A percentile compares a stretch with the other conserved stretches of the same genome.
Conservation (phyloP, 805 yeast genomes). For the Saturnispora serradocipensis region DNA sequence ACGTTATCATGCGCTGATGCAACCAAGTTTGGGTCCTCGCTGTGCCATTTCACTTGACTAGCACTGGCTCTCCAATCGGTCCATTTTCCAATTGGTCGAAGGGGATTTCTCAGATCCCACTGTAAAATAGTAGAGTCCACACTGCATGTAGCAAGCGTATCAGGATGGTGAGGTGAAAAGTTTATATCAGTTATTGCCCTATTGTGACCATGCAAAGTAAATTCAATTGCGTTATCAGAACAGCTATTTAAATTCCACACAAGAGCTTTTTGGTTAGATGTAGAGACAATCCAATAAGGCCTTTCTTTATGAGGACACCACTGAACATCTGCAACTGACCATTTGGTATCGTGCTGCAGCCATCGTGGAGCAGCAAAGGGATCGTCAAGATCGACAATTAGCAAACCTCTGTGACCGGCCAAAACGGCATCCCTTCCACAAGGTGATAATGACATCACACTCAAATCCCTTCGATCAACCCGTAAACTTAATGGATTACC, state of each 20-base stretch:
- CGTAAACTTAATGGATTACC: conserved; percentile 74
- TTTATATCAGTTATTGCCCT: conserved; percentile 95
- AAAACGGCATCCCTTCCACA: conserved; percentile 88
- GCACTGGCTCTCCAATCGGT: conserved; percentile 97
- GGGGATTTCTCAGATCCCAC: conserved; percentile 71
- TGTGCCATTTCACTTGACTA: conserved; percentile 91
- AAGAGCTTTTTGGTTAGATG: conserved; percentile 91
- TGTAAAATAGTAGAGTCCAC: conserved; percentile 79
- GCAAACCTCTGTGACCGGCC: conserved; percentile 78
- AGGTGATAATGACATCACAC: conserved; percentile 76
- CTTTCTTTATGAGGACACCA: conserved; percentile 90
- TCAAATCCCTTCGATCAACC: conserved; percentile 87
- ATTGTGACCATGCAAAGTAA: conserved; percentile 80
- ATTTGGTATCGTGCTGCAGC: conserved; percentile 83
- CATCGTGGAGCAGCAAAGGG: conserved; percentile 93
- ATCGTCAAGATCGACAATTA: conserved; percentile 87
- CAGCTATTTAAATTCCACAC: conserved; percentile 77
- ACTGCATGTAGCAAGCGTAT: conserved; percentile 82
- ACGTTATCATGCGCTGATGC: conserved; percentile 83
- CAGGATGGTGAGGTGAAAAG: conserved; percentile 83
- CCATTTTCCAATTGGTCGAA: conserved; percentile 64
- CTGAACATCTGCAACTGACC: conserved; percentile 99
- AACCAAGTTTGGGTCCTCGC: conserved; percentile 59
- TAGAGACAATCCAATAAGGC: conserved; percentile 86
- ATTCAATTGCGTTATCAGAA: conserved; percentile 34